Evolutionary conservation across 2,329 filamentous ascomycete genomes (phyloP).

Genomic region (Alternaria sp.): DNA sequence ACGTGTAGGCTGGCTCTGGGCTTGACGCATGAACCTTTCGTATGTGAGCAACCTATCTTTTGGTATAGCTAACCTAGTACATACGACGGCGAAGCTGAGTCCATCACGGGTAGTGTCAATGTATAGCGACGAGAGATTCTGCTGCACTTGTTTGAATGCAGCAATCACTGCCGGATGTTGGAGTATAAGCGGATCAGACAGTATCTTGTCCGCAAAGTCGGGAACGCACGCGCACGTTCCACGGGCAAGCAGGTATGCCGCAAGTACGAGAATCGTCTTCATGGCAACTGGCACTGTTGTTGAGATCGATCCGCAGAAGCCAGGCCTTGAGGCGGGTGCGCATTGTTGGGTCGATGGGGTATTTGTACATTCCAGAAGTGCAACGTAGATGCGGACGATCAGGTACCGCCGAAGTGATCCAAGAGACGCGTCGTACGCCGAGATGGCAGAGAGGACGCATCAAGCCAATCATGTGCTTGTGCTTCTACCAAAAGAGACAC

Average conservation of each 20-base stretch:
- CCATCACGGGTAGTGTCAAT: conserved; percentile 39
- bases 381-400: not conserved
- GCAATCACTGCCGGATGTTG: conserved; percentile 32
- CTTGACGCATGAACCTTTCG: conserved; percentile 40
- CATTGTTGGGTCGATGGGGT: not conserved
- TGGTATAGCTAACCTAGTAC: conserved; percentile 4
- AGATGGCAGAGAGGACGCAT: no score
- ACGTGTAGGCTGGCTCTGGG: conserved; percentile 27
- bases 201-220: conserved; percentile 32
- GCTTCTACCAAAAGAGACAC: no score
- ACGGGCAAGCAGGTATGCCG: conserved; percentile 2
- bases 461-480: not conserved
- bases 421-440: no score
- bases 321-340: not conserved
- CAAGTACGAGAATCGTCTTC: conserved; percentile 4
- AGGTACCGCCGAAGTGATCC: not conserved
- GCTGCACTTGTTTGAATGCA: conserved; percentile 35
- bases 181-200: conserved; percentile 28
- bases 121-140: conserved; percentile 29
- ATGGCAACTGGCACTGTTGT: not conserved
- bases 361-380: not conserved
- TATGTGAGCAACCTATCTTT: not conserved
- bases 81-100: conserved; percentile 41
- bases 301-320: not conserved
- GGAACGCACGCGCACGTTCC: conserved; percentile 34